Base-by-base conservation (phyloP, 371 early-diverging fungal genomes). In the Mucor piriformis region DNA sequence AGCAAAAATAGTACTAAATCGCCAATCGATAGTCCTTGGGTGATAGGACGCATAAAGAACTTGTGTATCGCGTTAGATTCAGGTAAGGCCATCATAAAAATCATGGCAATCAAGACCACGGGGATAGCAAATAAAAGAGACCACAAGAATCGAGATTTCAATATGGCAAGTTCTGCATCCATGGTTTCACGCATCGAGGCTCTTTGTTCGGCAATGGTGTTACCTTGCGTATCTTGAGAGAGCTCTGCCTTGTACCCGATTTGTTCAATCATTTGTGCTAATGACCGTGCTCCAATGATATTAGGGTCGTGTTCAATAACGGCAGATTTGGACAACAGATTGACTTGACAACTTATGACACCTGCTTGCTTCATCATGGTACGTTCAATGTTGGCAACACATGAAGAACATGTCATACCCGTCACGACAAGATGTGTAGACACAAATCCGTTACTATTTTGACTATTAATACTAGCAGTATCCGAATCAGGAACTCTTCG, bases 391-490 rank as follows among this genome's bases (percentile, higher is more conserved):
- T 90, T 81, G 18, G 80, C 79, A 7, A 93, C 93, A 70, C 93
- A 93, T 15, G 90, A 89, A 20, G 85, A 77, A 70, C 93, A 92
- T 0, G 94, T 93, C 93, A 94, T 94, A 33, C 94, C 93, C 0
- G 82, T 78, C 7, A 89, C 81, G 0, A 74, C 74, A 6, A 86
- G 66, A 4, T 81, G 70, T 1, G 78, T 76, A 1, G 70, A 59
- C 5, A 74, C 13, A 10, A 50, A 20, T 2, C 61, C 37, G 12
- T 51, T 50, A 7, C 27, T 55, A 23, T 64, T 53, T 25, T 57
- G 43, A 13, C 57, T 49, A 12, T 47, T 50, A 1, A 57, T 64
- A 23, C 49, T 55, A 7, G 60, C 13, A 21, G 62, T 59, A n/a
- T 57, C 24, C 7, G 33, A 27, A 47, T 54, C 40, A 1, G 18